Evolutionary conservation across 495 filamentous ascomycete genomes (phyloP).

Genomic region (Halenospora varia): DNA sequence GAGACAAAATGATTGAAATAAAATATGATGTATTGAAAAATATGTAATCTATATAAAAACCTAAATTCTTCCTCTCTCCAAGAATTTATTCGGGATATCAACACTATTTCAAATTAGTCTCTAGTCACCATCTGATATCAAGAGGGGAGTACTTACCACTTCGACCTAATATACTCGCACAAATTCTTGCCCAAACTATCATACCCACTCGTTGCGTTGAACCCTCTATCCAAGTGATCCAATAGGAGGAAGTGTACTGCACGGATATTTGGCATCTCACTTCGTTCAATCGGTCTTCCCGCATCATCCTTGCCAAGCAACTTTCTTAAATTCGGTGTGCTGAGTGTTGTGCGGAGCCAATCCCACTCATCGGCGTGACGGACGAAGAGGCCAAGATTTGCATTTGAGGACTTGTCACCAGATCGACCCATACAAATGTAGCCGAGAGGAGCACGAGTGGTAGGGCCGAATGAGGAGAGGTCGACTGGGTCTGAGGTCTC

Average conservation of each 20-base stretch:
- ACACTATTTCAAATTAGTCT: not conserved
- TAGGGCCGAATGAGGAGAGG: slow-evolving; percentile 16
- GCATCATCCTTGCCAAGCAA: slow-evolving; percentile 30
- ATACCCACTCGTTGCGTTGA: slow-evolving; percentile 40
- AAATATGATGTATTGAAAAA: not conserved
- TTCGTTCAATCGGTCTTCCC: slow-evolving; percentile 38
- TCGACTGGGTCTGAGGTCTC: not conserved
- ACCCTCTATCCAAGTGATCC: slow-evolving; percentile 48
- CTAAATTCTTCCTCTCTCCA: not conserved
- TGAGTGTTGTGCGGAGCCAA: slow-evolving; percentile 46
- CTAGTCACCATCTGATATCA: not conserved
- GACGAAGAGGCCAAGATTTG: slow-evolving; percentile 52
- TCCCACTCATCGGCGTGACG: slow-evolving; percentile 44
- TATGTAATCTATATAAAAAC: not conserved
- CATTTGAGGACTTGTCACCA: slow-evolving; percentile 50
- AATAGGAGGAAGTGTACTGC: slow-evolving; percentile 53
- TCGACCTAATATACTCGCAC: slow-evolving; percentile 47
- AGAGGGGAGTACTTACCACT: slow-evolving; percentile 41
- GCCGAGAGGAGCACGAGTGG: slow-evolving; percentile 26
- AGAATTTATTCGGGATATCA: not conserved
- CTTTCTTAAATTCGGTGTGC: slow-evolving; percentile 30
- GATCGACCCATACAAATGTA: slow-evolving; percentile 38
- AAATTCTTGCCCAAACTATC: slow-evolving; percentile 55
- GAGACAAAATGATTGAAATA: too few species aligned
- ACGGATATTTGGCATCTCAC: slow-evolving; percentile 37